These are phyloP conservation scores for Blastobotrys serpentis DNA, from an alignment of 1,139 yeast genomes.

Conservation along the genomic window DNA sequence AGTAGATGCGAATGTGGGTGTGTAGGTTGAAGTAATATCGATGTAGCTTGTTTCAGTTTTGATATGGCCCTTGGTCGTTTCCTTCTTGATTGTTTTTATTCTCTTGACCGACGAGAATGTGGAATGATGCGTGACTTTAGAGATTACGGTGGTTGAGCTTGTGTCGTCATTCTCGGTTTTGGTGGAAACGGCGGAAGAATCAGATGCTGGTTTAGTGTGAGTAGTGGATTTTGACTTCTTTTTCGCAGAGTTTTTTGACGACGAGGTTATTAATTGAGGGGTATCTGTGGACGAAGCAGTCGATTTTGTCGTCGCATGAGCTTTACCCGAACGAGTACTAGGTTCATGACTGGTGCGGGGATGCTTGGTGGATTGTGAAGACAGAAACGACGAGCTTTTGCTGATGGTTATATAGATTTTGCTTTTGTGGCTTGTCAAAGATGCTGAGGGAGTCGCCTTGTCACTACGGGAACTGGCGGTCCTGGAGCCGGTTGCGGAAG, in stretches of 20 bases:
- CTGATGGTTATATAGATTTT: not conserved
- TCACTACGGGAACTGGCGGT: not conserved
- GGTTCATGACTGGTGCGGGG: no score
- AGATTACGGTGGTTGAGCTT: not conserved
- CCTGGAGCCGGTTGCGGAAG: not conserved
- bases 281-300: no score
- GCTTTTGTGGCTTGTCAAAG: not conserved
- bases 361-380: not conserved
- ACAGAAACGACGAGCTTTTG: not conserved
- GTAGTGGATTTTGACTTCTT: not conserved
- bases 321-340: no score
- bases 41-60: conserved; percentile 5
- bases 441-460: not conserved
- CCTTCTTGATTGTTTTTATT: not conserved
- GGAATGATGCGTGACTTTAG: not conserved
- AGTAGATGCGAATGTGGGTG: conserved; percentile 1
- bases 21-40: not conserved
- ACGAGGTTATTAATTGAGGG: not conserved
- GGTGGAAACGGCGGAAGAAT: no score
- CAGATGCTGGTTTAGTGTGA: no score
- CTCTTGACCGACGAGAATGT: not conserved
- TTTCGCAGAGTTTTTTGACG: not conserved
- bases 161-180: not conserved
- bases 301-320: no score
- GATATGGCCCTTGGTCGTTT: not conserved